Percentiles rank a stretch among this genome's conserved stretches.
Evolutionary conservation across 2,329 filamentous ascomycete genomes (phyloP).

Genomic region (Ascochyta lentis): DNA sequence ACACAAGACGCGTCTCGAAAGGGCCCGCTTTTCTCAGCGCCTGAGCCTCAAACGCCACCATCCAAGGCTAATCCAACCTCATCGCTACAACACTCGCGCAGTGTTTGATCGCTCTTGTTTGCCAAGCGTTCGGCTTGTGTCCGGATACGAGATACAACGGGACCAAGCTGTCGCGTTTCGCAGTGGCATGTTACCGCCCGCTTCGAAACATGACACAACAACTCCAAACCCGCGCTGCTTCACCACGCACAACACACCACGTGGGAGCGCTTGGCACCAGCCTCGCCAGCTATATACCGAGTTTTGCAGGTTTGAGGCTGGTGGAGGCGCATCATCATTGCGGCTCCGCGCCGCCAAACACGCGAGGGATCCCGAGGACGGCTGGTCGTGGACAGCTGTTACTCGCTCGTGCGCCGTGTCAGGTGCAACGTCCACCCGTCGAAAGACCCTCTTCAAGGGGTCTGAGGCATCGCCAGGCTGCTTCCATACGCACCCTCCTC

Average conservation of each 20-base stretch:
- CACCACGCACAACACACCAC: slow-evolving; percentile 1
- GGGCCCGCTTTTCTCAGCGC: slow-evolving; percentile 18
- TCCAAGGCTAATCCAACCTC: slow-evolving; percentile 18
- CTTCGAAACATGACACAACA: slow-evolving; percentile 34
- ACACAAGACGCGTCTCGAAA: slow-evolving; percentile 20
- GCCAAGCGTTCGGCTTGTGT: slow-evolving; percentile 17
- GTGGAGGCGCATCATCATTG: slow-evolving; percentile 27
- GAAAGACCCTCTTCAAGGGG: slow-evolving; percentile 14
- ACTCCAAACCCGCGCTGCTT: slow-evolving; percentile 25
- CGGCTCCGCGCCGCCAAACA: slow-evolving; percentile 16
- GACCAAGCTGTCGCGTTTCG: slow-evolving; percentile 28
- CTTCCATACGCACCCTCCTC: slow-evolving; percentile 13
- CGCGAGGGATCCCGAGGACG: slow-evolving; percentile 16
- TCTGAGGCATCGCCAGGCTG: slow-evolving; percentile 21
- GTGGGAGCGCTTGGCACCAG: slow-evolving; percentile 4
- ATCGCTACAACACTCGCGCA: slow-evolving; percentile 13
- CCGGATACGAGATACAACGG: slow-evolving; percentile 16
- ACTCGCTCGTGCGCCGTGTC: slow-evolving; percentile 13
- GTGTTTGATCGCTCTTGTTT: slow-evolving; percentile 15
- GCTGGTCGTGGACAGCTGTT: slow-evolving; percentile 9
- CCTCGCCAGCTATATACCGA: neutral
- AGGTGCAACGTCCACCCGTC: slow-evolving; percentile 11
- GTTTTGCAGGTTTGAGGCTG: slow-evolving; percentile 25
- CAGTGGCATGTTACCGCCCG: slow-evolving; percentile 22
- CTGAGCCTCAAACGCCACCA: slow-evolving; percentile 26